phyloP scores from a whole-genome alignment of 2,329 filamentous ascomycete species.

The Fusarium sp. region DNA sequence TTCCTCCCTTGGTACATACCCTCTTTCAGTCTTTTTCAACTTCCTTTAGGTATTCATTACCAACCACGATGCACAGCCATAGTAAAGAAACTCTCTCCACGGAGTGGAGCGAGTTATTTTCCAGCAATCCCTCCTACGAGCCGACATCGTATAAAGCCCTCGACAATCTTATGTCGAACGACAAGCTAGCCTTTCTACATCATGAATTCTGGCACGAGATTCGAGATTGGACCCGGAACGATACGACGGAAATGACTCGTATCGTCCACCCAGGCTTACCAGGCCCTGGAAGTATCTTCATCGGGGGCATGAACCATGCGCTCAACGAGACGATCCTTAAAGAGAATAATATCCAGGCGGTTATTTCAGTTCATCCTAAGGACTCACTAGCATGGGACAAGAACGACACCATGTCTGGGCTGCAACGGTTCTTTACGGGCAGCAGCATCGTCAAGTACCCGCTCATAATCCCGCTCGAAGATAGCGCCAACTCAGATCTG shows the following conservation, averaged over 20 bases:
- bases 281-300: neutral
- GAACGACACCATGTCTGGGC: fast-evolving
- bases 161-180: fast-evolving
- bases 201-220: neutral
- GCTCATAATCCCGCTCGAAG: neutral
- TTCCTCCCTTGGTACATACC: neutral
- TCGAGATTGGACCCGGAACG: neutral
- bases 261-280: neutral
- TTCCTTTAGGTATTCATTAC: no score
- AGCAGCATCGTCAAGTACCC: neutral
- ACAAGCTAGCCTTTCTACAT: neutral
- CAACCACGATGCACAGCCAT: fast-evolving
- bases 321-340: neutral
- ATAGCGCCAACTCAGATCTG: neutral
- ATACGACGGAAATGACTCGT: fast-evolving
- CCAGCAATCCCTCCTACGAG: neutral
- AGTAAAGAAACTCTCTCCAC: no score
- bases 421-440: neutral
- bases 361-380: neutral
- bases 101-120: neutral
- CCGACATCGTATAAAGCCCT: neutral
- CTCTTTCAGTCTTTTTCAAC: no score
- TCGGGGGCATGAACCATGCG: neutral
- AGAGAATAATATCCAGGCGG: neutral
- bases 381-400: neutral